Base-by-base conservation (phyloP, 2,329 filamentous ascomycete species). In the Daldinia eschscholtzii region DNA sequence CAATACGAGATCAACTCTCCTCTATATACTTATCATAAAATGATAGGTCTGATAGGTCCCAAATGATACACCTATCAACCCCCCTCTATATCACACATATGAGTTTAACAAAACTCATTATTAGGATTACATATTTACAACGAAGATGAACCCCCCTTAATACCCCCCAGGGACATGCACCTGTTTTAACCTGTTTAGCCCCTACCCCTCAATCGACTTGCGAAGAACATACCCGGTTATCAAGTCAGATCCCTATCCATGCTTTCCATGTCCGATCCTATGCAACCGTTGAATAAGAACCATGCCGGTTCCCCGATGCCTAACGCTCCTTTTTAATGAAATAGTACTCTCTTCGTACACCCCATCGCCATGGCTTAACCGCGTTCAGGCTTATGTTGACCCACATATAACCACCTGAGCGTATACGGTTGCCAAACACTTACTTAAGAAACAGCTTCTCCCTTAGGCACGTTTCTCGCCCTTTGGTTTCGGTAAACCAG, bases 401-500 rank as follows among this genome's bases (percentile, higher is more conserved):
- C 37, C 28, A 44, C 42, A 50, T 26, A 13, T 41, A 37, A 33
- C 39, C 12, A n/a, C 52, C 33, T 53, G 23, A 23, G n/a, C 28
- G 20, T 23, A 12, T 13, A 30, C 37, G 13, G 18, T n/a, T 18
- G 35, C 44, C 28, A 28, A 23, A 33, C 20, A n/a, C 6, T 9
- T 44, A 10, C 57, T n/a, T 37, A 33, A 4, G 28, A 46, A 35
- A 10, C 28, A 28, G 20, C 20, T 50, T 42, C n/a, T 39, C 13
- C 41, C 26, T 69, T 70, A 76, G 12, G 61, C 64, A 18, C 46
- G 62, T 70, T 74, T 74, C 23, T 44, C 55, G 23, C 50, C 70
- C 57, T 74, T 76, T 77, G 75, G 78, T 73, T 84, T 84, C 26
- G 87, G 85, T 30, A 90, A 77, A 3, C 88, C 89, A 67, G 80